phyloP scores from a whole-genome alignment of 768 basidiomycete genomes.

The Psilocybe cubensis region DNA sequence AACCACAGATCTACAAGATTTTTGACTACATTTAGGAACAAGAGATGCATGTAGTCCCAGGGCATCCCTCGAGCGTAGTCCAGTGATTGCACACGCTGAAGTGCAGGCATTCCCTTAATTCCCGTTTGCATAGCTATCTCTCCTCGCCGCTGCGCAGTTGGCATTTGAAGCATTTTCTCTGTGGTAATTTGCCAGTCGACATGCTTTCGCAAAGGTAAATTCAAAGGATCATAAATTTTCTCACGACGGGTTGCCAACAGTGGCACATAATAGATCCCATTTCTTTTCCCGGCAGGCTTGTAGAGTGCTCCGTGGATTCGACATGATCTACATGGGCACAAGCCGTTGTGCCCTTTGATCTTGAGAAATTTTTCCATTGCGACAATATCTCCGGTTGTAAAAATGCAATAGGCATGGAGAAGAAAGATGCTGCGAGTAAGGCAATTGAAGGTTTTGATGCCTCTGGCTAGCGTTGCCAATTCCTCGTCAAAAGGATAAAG shows the following conservation, averaged over 20 bases:
- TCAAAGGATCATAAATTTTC: slow-evolving; percentile 21
- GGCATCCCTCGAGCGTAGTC: slow-evolving; percentile 41
- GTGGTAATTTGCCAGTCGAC: too few relatives aligned
- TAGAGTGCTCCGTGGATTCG: slow-evolving; percentile 27
- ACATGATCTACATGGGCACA: slow-evolving; percentile 36
- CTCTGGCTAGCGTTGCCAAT: slow-evolving; percentile 32
- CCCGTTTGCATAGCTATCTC: slow-evolving; percentile 24
- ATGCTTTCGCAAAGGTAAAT: slow-evolving; percentile 20
- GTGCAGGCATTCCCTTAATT: slow-evolving; percentile 36
- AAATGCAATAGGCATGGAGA: slow-evolving; percentile 21
- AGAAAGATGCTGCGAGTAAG: slow-evolving; percentile 7
- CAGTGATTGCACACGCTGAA: slow-evolving; percentile 34
- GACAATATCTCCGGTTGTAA: slow-evolving; percentile 25
- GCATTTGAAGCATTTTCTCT: slow-evolving; percentile 18
- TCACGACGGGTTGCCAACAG: slow-evolving; percentile 24
- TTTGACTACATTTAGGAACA: slow-evolving; percentile 42
- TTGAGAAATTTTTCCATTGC: slow-evolving; percentile 22
- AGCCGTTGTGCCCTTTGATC: slow-evolving; percentile 48
- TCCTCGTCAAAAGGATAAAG: slow-evolving; percentile 43
- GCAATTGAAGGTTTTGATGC: slow-evolving; percentile 35
- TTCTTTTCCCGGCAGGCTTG: too few relatives aligned
- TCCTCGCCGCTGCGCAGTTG: slow-evolving; percentile 1
- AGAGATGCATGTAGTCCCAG: slow-evolving; percentile 51
- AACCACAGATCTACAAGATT: slow-evolving; percentile 43
- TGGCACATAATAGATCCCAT: too few relatives aligned